Percentiles rank a stretch among this genome's conserved stretches.
phyloP scores from a whole-genome alignment of 73 alveolate genomes.

The Tetrahymena elliotti region DNA sequence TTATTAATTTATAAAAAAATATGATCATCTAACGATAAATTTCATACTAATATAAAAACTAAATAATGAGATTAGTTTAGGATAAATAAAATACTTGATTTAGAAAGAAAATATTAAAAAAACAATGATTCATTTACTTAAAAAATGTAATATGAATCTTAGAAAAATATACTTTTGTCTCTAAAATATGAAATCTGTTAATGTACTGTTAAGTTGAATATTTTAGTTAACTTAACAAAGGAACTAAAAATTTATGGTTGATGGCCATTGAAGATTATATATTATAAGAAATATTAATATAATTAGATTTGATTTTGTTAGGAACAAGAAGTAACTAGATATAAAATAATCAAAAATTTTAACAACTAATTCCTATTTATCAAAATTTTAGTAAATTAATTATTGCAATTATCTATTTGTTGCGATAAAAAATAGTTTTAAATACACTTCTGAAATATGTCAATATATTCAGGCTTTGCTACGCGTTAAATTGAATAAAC shows the following conservation, averaged over 20 bases:
- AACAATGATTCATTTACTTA: too few species aligned
- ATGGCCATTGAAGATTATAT: background rate
- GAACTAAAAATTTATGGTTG: background rate
- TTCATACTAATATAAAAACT: too few species aligned
- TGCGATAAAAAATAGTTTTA: too few species aligned
- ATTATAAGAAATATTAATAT: background rate
- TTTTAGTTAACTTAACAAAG: background rate
- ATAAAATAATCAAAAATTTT: background rate
- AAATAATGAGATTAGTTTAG: too few species aligned
- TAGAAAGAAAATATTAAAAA: too few species aligned
- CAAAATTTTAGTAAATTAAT: background rate
- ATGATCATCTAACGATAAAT: too few species aligned
- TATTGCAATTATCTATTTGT: background rate
- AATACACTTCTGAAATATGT: background rate
- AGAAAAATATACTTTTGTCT: background rate
- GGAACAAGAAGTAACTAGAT: background rate
- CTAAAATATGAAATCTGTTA: background rate
- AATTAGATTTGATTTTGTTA: background rate
- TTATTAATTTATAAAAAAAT: too few species aligned
- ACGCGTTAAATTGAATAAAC: background rate
- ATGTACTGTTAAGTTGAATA: background rate
- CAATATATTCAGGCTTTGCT: background rate
- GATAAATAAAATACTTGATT: too few species aligned
- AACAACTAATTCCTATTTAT: background rate
- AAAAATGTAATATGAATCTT: too few species aligned